Conservation (phyloP, 768 basidiomycete genomes). For the Xanthoconium stramineum region DNA sequence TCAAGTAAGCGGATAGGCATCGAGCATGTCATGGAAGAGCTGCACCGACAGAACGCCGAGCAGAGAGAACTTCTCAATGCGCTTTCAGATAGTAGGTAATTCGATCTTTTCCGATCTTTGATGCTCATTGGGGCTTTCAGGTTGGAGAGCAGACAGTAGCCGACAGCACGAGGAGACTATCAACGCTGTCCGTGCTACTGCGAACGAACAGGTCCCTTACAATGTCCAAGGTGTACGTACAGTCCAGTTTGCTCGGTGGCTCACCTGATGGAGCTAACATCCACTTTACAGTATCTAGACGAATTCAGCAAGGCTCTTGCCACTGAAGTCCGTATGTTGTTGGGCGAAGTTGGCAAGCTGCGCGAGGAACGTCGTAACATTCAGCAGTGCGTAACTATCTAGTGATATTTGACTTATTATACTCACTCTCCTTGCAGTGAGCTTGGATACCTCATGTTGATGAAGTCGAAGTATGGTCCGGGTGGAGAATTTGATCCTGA, state of each 20-base stretch:
- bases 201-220: conserved; percentile 74
- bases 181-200: conserved; percentile 64
- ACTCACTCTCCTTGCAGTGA: conserved; percentile 45
- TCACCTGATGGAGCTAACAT: conserved; percentile 6
- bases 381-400: conserved; percentile 59
- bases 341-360: conserved; percentile 80
- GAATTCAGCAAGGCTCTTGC: conserved; percentile 86
- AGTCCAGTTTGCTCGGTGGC: not conserved
- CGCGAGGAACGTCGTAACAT: conserved; percentile 74
- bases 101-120: not conserved
- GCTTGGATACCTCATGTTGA: conserved; percentile 64
- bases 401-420: not conserved
- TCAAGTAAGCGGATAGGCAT: conserved; percentile 40
- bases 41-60: conserved; percentile 57
- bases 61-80: conserved; percentile 52
- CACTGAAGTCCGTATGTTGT: conserved; percentile 76
- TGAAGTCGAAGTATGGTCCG: conserved; percentile 77
- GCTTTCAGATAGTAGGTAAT: conserved; percentile 55
- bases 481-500: conserved; percentile 83
- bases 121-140: conserved; percentile 36
- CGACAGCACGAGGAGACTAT: conserved; percentile 68
- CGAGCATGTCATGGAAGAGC: conserved; percentile 57
- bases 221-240: conserved; percentile 74
- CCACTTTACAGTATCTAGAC: conserved; percentile 62
- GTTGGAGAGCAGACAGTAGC: conserved; percentile 63